phyloP scores from a whole-genome alignment of 805 yeast species.

The Komagataella pseudopastoris region DNA sequence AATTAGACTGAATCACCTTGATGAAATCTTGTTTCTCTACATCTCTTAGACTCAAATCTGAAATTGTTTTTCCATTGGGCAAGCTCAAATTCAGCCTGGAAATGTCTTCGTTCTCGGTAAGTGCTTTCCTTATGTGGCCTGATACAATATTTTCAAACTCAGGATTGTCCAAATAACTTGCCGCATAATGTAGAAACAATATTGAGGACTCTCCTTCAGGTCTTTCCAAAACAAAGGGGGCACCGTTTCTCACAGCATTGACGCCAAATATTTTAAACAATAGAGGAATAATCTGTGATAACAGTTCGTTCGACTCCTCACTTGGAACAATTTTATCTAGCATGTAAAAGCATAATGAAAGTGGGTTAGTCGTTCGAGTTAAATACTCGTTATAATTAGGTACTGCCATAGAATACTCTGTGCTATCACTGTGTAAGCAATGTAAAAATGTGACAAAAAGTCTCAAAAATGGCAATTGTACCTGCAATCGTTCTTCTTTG shows the following conservation, averaged over 20 bases:
- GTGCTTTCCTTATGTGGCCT: background rate
- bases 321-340: conserved; percentile 18
- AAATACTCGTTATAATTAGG: conserved; percentile 32
- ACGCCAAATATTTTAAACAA: conserved; percentile 25
- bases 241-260: conserved; percentile 28
- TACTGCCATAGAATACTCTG: conserved; percentile 1
- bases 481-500: conserved; percentile 5
- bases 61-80: background rate
- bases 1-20: background rate
- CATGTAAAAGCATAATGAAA: conserved; percentile 23
- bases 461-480: background rate
- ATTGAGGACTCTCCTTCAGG: background rate
- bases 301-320: background rate
- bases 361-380: conserved; percentile 23
- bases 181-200: background rate
- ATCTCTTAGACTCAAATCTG: background rate
- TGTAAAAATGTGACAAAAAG: background rate
- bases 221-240: conserved; percentile 22
- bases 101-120: background rate
- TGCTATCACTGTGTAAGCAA: background rate
- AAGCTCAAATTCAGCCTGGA: background rate
- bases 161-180: background rate
- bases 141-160: background rate
- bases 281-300: conserved; percentile 3
- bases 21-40: background rate